phyloP scores from a whole-genome alignment of 805 yeast species.

The Pichia gijzeniarum region DNA sequence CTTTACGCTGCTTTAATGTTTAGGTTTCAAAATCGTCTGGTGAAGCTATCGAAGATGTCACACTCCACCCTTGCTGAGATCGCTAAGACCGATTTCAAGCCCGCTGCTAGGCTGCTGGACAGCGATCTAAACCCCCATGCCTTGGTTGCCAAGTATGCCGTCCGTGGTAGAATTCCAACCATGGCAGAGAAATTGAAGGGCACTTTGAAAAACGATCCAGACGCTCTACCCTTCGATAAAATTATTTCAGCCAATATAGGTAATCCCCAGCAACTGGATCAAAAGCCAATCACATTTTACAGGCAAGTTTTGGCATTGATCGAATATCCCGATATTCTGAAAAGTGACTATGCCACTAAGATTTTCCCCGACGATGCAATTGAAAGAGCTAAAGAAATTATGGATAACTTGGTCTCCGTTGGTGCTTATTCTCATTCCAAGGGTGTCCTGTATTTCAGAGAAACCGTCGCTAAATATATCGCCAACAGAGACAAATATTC shows the following conservation, averaged over 20 bases:
- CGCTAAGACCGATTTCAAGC: conserved; percentile 19
- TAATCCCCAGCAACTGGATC: conserved; percentile 95
- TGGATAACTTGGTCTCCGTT: conserved; percentile 65
- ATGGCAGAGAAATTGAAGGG: conserved; percentile 79
- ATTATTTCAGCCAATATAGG: conserved; percentile 94
- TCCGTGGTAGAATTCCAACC: conserved; percentile 89
- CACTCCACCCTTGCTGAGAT: conserved; percentile 6
- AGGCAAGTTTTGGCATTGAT: conserved; percentile 82
- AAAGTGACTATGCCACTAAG: conserved; percentile 26
- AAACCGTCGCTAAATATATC: conserved; percentile 78
- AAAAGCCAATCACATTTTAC: conserved; percentile 90
- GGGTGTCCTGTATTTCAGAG: conserved; percentile 68
- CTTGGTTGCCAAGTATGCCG: conserved; percentile 88
- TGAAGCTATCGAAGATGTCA: conserved; percentile 3
- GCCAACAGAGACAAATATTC: conserved; percentile 67
- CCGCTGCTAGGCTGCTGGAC: conserved; percentile 33
- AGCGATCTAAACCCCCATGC: conserved; percentile 66
- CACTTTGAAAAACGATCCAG: conserved; percentile 47
- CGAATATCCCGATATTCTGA: conserved; percentile 73
- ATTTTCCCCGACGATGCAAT: conserved; percentile 63
- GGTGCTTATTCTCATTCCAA: conserved; percentile 96
- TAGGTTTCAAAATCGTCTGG: background rate
- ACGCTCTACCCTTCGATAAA: conserved; percentile 64
- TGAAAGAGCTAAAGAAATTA: conserved; percentile 57
- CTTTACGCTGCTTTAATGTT: background rate